A percentile compares a stretch with the other conserved stretches of the same genome.
phyloP scores from a whole-genome alignment of 2,329 filamentous ascomycete species.

The Pseudogymnoascus sp. region DNA sequence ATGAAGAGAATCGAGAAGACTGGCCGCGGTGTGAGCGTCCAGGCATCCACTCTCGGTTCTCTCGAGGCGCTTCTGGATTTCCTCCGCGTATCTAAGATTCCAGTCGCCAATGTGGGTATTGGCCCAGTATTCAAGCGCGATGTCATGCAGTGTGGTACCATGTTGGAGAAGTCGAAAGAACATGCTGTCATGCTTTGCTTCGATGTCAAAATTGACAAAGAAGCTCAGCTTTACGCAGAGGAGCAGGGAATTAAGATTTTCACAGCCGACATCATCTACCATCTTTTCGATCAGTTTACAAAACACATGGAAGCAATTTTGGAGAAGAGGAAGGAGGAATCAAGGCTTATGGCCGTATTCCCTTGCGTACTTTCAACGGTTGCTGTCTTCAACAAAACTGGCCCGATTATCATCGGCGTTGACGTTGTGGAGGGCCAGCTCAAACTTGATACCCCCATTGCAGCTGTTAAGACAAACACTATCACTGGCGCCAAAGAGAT shows the following conservation, averaged over 20 bases:
- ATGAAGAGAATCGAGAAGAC: conserved; percentile 88
- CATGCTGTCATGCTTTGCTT: conserved; percentile 99
- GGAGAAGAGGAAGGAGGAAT: conserved; percentile 92
- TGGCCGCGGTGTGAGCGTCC: conserved; percentile 90
- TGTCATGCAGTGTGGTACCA: conserved; percentile 89
- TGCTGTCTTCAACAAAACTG: conserved; percentile 97
- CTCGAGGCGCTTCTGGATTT: conserved; percentile 95
- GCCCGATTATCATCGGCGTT: conserved; percentile 89
- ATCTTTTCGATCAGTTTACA: conserved; percentile 93
- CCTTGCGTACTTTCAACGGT: conserved; percentile 86
- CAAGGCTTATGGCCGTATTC: conserved; percentile 93
- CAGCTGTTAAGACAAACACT: conserved; percentile 74
- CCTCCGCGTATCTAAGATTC: conserved; percentile 91
- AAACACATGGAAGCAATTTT: conserved; percentile 84
- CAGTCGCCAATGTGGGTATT: conserved; percentile 93
- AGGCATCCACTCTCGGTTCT: conserved; percentile 94
- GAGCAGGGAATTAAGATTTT: conserved; percentile 96
- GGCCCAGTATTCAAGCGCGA: conserved; percentile 97
- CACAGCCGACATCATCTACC: conserved; percentile 98
- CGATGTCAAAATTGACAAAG: conserved; percentile 98
- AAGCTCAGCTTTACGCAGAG: conserved; percentile 83
- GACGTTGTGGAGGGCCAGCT: conserved; percentile 91
- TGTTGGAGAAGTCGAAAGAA: conserved; percentile 93
- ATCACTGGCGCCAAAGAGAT: conserved; percentile 78
- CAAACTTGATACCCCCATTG: conserved; percentile 80